Evolutionary conservation across 306 rosid genomes (phyloP).

Genomic region (Quercus dentata): DNA sequence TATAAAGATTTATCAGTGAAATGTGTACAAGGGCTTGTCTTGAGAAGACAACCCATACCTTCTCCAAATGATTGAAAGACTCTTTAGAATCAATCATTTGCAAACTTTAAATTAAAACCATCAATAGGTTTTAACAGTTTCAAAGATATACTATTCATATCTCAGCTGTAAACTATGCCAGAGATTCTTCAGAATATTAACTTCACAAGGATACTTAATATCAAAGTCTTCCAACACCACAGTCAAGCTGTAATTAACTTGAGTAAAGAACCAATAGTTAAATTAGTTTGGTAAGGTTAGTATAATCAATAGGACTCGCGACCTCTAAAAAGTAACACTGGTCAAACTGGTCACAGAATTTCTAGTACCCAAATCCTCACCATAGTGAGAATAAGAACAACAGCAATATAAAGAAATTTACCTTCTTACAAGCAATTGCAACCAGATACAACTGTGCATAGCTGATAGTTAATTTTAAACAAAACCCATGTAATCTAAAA

Average conservation of each 20-base stretch:
- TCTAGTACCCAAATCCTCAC: not conserved
- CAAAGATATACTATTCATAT: not conserved
- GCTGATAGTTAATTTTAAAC: no score
- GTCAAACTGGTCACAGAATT: not conserved
- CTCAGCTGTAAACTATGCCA: not conserved
- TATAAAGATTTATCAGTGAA: not conserved
- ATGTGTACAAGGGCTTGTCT: not conserved
- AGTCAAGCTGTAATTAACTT: not conserved
- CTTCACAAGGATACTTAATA: not conserved
- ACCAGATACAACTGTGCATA: not conserved
- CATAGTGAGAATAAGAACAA: not conserved
- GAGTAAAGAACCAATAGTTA: not conserved
- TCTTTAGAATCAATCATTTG: not conserved
- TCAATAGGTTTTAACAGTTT: not conserved
- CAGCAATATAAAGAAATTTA: not conserved
- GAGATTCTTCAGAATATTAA: not conserved
- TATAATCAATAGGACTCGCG: not conserved
- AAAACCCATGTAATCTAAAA: no score
- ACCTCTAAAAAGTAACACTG: not conserved
- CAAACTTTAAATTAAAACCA: not conserved
- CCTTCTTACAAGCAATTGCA: not conserved
- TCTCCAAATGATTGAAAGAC: not conserved
- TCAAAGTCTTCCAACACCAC: not conserved
- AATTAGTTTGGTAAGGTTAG: not conserved
- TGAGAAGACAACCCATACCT: no score